Evolutionary conservation across 2,329 filamentous ascomycete species (phyloP).

Genomic region (Macrophomina pseudophaseolina): DNA sequence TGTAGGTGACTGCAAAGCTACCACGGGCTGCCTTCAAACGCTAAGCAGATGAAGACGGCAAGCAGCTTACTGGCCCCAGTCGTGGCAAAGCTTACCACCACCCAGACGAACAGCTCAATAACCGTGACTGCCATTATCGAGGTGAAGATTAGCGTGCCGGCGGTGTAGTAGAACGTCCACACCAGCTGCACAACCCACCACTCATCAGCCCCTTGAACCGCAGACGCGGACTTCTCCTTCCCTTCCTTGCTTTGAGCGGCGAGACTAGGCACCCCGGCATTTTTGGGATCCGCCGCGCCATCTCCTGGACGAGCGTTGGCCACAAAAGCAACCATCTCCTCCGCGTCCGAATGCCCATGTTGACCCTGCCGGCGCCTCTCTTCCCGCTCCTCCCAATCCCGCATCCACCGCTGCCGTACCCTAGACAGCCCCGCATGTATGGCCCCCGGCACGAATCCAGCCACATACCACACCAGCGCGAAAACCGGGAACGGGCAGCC

Average conservation of each 20-base stretch:
- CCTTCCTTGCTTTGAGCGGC: neutral
- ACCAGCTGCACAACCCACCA: slow-evolving; percentile 39
- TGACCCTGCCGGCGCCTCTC: neutral
- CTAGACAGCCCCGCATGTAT: slow-evolving; percentile 31
- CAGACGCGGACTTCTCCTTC: neutral
- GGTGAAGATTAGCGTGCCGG: slow-evolving; percentile 40
- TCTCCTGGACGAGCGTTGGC: neutral
- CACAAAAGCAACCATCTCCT: neutral
- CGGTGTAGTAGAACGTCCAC: slow-evolving; percentile 42
- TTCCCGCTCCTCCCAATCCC: neutral
- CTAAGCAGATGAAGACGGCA: slow-evolving; percentile 44
- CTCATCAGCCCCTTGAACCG: slow-evolving; percentile 37
- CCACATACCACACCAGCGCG: slow-evolving; percentile 35
- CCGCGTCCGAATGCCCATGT: neutral
- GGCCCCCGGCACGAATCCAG: slow-evolving; percentile 35
- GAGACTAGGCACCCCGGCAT: neutral
- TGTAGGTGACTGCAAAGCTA: neutral
- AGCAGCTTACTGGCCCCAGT: slow-evolving; percentile 37
- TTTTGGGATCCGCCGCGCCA: neutral
- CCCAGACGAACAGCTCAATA: slow-evolving; percentile 39
- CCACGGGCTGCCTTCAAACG: neutral
- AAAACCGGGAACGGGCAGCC: slow-evolving; percentile 39
- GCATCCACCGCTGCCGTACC: neutral
- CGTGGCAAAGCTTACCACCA: slow-evolving; percentile 33
- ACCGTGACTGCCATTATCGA: slow-evolving; percentile 44